Conservation (phyloP, 148 eudicot species). For the Vaccinium corymbosum region DNA sequence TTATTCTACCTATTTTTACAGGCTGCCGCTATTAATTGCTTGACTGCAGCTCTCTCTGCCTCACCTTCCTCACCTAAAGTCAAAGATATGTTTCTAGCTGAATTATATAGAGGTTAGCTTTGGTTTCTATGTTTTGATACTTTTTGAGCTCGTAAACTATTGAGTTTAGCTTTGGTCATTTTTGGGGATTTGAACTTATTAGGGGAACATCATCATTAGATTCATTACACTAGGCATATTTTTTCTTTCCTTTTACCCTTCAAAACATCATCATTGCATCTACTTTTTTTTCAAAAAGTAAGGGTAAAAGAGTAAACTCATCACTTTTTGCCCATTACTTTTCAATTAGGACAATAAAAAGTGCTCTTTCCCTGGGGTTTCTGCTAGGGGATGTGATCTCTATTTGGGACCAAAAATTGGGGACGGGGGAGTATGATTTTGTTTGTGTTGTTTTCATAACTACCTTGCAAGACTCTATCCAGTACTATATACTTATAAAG, state of each 20-base stretch:
- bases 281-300: too few species aligned
- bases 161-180: not conserved
- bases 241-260: too few species aligned
- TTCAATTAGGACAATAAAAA: too few species aligned
- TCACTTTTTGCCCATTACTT: too few species aligned
- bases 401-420: too few species aligned
- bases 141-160: not conserved
- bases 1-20: slow-evolving; percentile 27
- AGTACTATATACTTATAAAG: not conserved
- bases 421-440: not conserved
- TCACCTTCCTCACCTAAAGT: slow-evolving; percentile 72
- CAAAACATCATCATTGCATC: too few species aligned
- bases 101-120: slow-evolving; percentile 61
- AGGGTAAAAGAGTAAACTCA: too few species aligned
- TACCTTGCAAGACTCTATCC: not conserved
- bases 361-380: too few species aligned
- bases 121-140: not conserved
- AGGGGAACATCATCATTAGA: too few species aligned
- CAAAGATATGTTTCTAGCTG: slow-evolving; percentile 59
- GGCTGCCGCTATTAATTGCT: slow-evolving; percentile 73
- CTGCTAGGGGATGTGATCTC: too few species aligned
- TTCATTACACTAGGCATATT: too few species aligned
- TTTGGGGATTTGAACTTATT: too few species aligned
- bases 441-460: not conserved
- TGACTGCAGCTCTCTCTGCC: slow-evolving; percentile 70